Evolutionary conservation across 2,329 filamentous ascomycete genomes (phyloP).

Genomic region (Ophiostoma pallidulum): DNA sequence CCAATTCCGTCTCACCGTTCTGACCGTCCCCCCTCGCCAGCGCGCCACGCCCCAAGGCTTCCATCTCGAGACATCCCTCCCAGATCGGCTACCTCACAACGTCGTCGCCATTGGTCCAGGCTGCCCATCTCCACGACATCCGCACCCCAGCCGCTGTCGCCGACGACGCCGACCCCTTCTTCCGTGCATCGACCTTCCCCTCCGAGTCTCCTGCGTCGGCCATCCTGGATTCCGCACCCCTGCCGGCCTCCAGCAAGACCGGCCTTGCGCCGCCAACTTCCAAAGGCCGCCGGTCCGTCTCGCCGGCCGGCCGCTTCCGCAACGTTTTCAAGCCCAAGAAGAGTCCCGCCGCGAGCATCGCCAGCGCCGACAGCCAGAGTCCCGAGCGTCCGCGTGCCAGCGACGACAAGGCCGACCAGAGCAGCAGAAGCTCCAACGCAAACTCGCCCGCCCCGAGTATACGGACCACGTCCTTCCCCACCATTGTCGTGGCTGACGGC

Average conservation of each 20-base stretch:
- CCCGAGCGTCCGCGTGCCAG: slow-evolving; percentile 20
- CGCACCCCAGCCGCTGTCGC: slow-evolving; percentile 33
- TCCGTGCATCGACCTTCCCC: slow-evolving; percentile 31
- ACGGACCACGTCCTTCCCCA: slow-evolving; percentile 8
- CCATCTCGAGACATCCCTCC: slow-evolving; percentile 51
- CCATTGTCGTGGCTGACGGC: slow-evolving; percentile 8
- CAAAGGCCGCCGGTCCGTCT: slow-evolving; percentile 49
- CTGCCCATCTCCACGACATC: slow-evolving; percentile 39
- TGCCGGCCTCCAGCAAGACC: slow-evolving; percentile 26
- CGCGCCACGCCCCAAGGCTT: slow-evolving; percentile 28
- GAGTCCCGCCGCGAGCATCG: slow-evolving; percentile 26
- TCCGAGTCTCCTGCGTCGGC: slow-evolving; percentile 25
- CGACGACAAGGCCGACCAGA: not conserved
- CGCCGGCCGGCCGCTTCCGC: slow-evolving; percentile 61
- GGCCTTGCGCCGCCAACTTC: slow-evolving; percentile 33
- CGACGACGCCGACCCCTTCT: slow-evolving; percentile 19
- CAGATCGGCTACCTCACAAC: slow-evolving; percentile 60
- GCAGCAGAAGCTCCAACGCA: slow-evolving; percentile 11
- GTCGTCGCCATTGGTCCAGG: slow-evolving; percentile 58
- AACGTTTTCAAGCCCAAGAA: slow-evolving; percentile 58
- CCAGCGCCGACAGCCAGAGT: slow-evolving; percentile 34
- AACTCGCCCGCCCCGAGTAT: not conserved
- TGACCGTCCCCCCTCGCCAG: too few species aligned
- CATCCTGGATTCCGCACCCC: slow-evolving; percentile 24
- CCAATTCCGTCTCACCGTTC: too few species aligned